phyloP scores from a whole-genome alignment of 2,329 filamentous ascomycete species.

The Chalaropsis ovoidea region DNA sequence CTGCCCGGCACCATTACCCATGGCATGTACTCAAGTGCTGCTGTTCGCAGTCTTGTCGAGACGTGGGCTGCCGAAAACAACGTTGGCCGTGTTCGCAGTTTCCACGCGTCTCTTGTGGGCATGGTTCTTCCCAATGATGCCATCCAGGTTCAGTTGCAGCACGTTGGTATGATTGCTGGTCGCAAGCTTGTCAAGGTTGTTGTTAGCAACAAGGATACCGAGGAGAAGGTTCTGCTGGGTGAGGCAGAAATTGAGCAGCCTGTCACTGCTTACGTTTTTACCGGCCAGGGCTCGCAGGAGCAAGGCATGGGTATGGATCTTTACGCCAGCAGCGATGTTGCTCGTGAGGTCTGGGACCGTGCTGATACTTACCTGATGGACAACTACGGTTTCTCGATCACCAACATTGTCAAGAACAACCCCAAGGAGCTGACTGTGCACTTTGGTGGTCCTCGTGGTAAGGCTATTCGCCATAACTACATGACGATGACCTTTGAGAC shows the following conservation, averaged over 20 bases:
- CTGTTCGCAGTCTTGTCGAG: constrained; percentile 90
- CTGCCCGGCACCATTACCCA: constrained; percentile 96
- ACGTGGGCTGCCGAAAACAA: constrained; percentile 99
- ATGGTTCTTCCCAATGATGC: constrained; percentile 98
- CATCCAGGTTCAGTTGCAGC: constrained; percentile 87
- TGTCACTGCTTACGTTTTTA: constrained; percentile 93
- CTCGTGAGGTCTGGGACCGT: constrained; percentile 94
- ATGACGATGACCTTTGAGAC: constrained; percentile 99
- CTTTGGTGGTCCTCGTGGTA: constrained; percentile 92
- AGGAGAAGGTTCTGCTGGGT: constrained; percentile 89
- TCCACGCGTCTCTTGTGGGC: constrained; percentile 91
- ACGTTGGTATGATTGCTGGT: constrained; percentile 93
- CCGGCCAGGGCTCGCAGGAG: constrained; percentile 94
- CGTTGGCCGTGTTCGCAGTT: constrained; percentile 90
- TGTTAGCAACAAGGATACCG: constrained; percentile 86
- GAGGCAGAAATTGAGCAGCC: constrained; percentile 98
- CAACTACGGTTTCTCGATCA: constrained; percentile 97
- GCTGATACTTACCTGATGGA: constrained; percentile 97
- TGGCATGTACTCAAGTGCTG: constrained; percentile 98
- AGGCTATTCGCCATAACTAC: constrained; percentile 97
- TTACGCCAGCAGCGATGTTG: constrained; percentile 84
- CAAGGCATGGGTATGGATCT: constrained; percentile 99
- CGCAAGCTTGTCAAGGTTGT: constrained; percentile 99
- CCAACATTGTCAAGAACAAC: constrained; percentile 98
- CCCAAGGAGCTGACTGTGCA: constrained; percentile 97